phyloP scores from a whole-genome alignment of 2,329 filamentous ascomycete species.

The Raffaelea deltoideospora region DNA sequence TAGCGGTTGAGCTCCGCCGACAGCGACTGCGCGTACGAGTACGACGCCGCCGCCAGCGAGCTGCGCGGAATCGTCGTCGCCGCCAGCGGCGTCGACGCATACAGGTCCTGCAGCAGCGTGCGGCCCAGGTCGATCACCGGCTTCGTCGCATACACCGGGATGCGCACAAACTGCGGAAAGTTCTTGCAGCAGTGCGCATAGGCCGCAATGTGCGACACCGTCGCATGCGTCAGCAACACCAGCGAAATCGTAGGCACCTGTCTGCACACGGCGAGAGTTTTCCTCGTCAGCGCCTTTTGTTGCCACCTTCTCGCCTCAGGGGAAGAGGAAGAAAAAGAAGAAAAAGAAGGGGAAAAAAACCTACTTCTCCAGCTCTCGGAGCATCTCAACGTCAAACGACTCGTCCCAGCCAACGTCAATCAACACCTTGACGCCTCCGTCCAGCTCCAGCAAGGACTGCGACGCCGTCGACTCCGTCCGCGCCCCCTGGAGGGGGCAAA shows the following conservation, averaged over 20 bases:
- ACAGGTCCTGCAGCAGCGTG: conserved; percentile 81
- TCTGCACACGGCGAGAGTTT: conserved; percentile 33
- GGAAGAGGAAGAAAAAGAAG: background rate
- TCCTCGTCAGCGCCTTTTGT: background rate
- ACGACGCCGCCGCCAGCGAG: conserved; percentile 52
- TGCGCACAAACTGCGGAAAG: conserved; percentile 77
- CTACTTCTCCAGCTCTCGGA: conserved; percentile 82
- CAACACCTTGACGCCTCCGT: conserved; percentile 89
- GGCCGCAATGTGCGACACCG: conserved; percentile 77
- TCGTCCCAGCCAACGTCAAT: conserved; percentile 96
- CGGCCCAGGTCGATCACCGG: conserved; percentile 89
- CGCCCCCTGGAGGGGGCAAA: conserved; percentile 82
- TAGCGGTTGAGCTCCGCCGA: conserved; percentile 35
- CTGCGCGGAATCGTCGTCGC: conserved; percentile 64
- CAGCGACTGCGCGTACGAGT: conserved; percentile 36
- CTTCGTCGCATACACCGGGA: conserved; percentile 86
- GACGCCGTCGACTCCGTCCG: conserved; percentile 76
- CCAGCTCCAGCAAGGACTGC: conserved; percentile 90
- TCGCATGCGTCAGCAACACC: conserved; percentile 89
- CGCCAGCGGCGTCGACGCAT: conserved; percentile 76
- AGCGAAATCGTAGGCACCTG: conserved; percentile 85
- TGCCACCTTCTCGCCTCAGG: background rate
- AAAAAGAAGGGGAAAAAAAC: conserved; percentile 13
- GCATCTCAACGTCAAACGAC: conserved; percentile 65
- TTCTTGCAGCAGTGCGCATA: conserved; percentile 96